These are phyloP conservation scores for Penicillium parvum DNA, from an alignment of 495 filamentous ascomycete species.

Conservation along the genomic window DNA sequence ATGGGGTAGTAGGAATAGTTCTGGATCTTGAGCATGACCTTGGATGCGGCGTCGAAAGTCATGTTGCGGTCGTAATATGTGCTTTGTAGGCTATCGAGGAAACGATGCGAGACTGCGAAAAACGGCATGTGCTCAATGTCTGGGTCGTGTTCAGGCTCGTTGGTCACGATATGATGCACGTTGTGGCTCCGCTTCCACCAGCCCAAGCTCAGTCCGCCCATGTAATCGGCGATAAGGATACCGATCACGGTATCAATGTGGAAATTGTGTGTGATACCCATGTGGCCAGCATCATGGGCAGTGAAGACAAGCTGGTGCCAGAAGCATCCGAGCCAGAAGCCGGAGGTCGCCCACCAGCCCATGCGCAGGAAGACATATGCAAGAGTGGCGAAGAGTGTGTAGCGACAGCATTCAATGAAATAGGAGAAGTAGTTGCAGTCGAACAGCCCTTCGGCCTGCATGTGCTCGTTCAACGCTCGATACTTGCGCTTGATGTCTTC, in stretches of 20 bases:
- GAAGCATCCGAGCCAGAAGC: conserved; percentile 72
- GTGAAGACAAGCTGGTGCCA: conserved; percentile 97
- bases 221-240: conserved; percentile 85
- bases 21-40: conserved; percentile 68
- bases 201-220: conserved; percentile 84
- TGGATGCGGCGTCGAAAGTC: conserved; percentile 74
- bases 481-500: conserved; percentile 76
- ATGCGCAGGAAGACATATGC: conserved; percentile 60
- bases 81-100: conserved; percentile 70
- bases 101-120: conserved; percentile 86
- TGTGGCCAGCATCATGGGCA: conserved; percentile 94
- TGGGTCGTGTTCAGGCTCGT: conserved; percentile 93
- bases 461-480: conserved; percentile 62
- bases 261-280: conserved; percentile 93
- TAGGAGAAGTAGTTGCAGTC: conserved; percentile 84
- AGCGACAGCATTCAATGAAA: conserved; percentile 69
- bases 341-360: conserved; percentile 73
- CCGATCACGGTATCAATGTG: conserved; percentile 77
- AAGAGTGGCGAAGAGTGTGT: conserved; percentile 61
- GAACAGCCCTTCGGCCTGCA: conserved; percentile 73
- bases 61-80: conserved; percentile 88
- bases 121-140: conserved; percentile 97
- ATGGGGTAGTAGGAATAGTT: conserved; percentile 85
- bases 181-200: conserved; percentile 99
- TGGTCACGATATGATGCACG: conserved; percentile 97